Conservation (phyloP, 2,329 filamentous ascomycete species). For the Alternaria infectoria region DNA sequence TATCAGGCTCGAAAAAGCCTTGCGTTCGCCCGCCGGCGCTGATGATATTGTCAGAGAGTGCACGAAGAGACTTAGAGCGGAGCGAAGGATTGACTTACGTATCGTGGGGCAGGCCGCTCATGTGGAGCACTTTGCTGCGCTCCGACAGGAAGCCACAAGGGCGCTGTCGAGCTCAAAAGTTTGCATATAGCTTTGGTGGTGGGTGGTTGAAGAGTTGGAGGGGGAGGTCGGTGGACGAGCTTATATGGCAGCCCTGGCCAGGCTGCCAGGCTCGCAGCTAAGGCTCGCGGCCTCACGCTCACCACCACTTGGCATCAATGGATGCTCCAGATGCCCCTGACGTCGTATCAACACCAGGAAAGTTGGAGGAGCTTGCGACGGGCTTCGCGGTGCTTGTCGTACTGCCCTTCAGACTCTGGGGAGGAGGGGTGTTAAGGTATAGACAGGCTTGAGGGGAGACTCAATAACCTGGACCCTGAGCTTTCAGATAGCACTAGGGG, state of each 20-base stretch:
- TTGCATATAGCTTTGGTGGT: neutral
- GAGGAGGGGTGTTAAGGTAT: neutral
- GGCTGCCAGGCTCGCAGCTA: neutral
- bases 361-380: slow-evolving; percentile 9
- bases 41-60: neutral
- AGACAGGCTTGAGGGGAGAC: neutral
- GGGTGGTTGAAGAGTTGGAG: slow-evolving; percentile 15
- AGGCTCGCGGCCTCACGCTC: neutral
- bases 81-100: neutral
- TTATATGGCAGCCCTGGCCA: slow-evolving; percentile 9
- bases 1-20: neutral
- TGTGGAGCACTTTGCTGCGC: neutral
- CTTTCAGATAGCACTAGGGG: neutral
- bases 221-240: neutral
- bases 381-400: neutral
- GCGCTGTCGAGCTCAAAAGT: neutral
- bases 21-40: neutral
- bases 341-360: slow-evolving; percentile 7
- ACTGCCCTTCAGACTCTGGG: neutral
- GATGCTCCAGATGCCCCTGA: neutral
- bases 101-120: neutral
- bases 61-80: neutral
- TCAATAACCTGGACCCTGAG: neutral
- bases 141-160: neutral
- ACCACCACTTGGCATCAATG: neutral